phyloP scores from a whole-genome alignment of 75 land plant genomes.

The Sequoia sempervirens region DNA sequence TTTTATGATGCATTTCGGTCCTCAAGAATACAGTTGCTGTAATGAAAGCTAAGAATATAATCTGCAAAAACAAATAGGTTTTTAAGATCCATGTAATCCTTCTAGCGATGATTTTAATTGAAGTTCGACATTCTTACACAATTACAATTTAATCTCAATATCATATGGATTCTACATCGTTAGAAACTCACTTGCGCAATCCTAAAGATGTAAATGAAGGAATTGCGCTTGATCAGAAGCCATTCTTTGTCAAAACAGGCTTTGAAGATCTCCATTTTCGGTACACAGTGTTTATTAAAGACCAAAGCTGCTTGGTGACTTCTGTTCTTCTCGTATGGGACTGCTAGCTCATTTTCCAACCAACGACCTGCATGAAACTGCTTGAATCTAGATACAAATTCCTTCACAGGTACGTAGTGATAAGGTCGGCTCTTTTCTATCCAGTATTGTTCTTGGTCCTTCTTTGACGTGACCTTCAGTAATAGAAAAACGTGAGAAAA shows the following conservation, averaged over 20 bases:
- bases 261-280: conserved; percentile 60
- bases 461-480: conserved; percentile 75
- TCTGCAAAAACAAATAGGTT: conserved; percentile 19
- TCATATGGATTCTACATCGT: background rate
- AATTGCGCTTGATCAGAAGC: conserved; percentile 75
- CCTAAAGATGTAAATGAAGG: conserved; percentile 71
- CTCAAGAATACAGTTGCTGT: conserved; percentile 60
- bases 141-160: background rate
- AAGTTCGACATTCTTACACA: background rate
- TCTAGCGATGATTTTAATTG: background rate
- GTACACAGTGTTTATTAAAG: conserved; percentile 41
- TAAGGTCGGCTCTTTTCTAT: conserved; percentile 48
- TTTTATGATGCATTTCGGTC: conserved; percentile 49
- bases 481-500: background rate
- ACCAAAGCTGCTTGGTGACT: conserved; percentile 77
- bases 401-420: conserved; percentile 58
- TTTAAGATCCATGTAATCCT: background rate
- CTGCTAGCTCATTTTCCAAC: conserved; percentile 49
- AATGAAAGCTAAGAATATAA: conserved; percentile 57
- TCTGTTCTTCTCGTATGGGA: conserved; percentile 53
- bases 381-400: conserved; percentile 64
- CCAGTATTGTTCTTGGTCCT: conserved; percentile 97
- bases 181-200: conserved; percentile 31
- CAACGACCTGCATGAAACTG: conserved; percentile 56
- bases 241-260: conserved; percentile 71